Conservation (phyloP, 225 moss, liverwort and hornwort genomes). For the Pleurozium schreberi region DNA sequence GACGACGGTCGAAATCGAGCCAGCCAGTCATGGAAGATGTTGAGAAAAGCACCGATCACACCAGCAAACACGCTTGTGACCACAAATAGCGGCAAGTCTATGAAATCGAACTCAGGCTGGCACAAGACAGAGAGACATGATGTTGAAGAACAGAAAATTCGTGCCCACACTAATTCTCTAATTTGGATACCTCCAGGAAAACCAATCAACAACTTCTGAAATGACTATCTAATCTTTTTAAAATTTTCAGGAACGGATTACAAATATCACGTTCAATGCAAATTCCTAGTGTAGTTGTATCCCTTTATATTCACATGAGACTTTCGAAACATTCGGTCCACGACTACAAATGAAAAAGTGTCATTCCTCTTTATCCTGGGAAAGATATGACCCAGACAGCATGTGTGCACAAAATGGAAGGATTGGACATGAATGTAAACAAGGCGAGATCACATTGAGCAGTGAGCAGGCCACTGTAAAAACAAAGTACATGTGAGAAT, state of each 20-base stretch:
- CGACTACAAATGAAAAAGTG: not conserved
- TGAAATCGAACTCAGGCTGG: constrained; percentile 50
- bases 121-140: not conserved
- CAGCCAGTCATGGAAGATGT: constrained; percentile 55
- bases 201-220: not conserved
- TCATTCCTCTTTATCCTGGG: not conserved
- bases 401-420: not conserved
- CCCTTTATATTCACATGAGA: not conserved
- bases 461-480: not conserved
- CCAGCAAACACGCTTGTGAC: constrained; percentile 56
- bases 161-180: not conserved
- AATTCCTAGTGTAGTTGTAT: not conserved
- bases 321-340: not conserved
- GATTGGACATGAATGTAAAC: not conserved
- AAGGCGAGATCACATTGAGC: not conserved
- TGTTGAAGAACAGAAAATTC: not conserved
- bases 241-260: not conserved
- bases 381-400: not conserved
- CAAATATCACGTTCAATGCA: not conserved
- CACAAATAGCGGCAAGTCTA: constrained; percentile 61
- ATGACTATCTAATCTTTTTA: not conserved
- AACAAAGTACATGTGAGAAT: not conserved
- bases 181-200: not conserved
- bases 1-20: constrained; percentile 40
- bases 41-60: constrained; percentile 51